Evolutionary conservation across 306 rosid genomes (phyloP).

Genomic region (Vachellia collinsii): DNA sequence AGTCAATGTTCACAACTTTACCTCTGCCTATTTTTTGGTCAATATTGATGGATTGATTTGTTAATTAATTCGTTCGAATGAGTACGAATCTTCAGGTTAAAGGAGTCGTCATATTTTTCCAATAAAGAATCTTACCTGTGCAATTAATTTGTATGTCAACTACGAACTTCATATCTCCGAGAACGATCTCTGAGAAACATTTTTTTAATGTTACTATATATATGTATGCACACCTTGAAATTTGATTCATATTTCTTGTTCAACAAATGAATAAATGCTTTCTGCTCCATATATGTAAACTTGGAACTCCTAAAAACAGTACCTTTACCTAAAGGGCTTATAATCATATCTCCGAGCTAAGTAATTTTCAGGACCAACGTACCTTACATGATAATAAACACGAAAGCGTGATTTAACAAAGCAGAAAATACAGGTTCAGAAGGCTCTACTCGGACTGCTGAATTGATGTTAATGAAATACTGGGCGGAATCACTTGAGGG

Average conservation of each 20-base stretch:
- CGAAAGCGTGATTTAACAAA: not conserved
- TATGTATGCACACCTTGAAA: not conserved
- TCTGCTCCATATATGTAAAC: not conserved
- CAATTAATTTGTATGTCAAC: not conserved
- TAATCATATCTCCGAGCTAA: not conserved
- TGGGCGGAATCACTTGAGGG: not conserved
- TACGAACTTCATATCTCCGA: no score
- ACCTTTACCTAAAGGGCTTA: not conserved
- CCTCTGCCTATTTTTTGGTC: not conserved
- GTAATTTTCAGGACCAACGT: not conserved
- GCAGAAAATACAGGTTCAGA: not conserved
- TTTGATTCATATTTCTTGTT: not conserved
- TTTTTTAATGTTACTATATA: not conserved
- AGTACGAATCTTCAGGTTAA: not conserved
- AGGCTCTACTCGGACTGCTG: not conserved
- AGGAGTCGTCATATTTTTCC: not conserved
- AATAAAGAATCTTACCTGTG: not conserved
- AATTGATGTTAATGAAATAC: not conserved
- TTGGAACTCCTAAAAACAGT: not conserved
- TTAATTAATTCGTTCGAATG: not conserved
- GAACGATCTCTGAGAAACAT: not conserved
- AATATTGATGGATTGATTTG: not conserved
- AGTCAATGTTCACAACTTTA: not conserved
- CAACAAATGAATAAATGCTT: not conserved
- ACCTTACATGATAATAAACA: not conserved